Evolutionary conservation across 2,329 filamentous ascomycete species (phyloP).

Genomic region (Neoscytalidium dimidiatum): DNA sequence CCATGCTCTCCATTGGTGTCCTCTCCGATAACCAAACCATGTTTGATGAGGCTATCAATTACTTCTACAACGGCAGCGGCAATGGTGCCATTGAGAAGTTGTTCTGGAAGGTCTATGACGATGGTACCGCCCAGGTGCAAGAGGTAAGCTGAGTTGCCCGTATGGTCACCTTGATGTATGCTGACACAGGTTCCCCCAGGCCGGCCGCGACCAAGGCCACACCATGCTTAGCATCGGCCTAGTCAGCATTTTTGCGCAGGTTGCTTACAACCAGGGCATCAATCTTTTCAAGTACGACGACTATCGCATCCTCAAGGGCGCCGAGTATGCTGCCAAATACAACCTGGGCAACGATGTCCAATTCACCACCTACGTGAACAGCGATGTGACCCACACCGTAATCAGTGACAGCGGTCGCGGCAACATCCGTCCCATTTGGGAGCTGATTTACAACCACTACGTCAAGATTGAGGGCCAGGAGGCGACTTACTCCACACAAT

Average conservation of each 20-base stretch:
- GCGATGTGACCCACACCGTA: slow-evolving; percentile 38
- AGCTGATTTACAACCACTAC: slow-evolving; percentile 44
- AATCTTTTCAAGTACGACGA: slow-evolving; percentile 41
- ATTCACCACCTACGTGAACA: slow-evolving; percentile 43
- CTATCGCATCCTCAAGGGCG: slow-evolving; percentile 40
- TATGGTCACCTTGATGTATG: slow-evolving; percentile 22
- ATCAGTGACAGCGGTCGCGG: slow-evolving; percentile 37
- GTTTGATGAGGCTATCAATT: slow-evolving; percentile 41
- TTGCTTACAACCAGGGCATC: slow-evolving; percentile 46
- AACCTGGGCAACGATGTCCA: slow-evolving; percentile 47
- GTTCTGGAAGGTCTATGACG: slow-evolving; percentile 26
- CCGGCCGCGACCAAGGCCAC: slow-evolving; percentile 51
- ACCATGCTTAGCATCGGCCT: slow-evolving; percentile 43
- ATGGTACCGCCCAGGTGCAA: slow-evolving; percentile 8
- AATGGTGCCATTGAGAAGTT: slow-evolving; percentile 41
- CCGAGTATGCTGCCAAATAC: slow-evolving; percentile 45
- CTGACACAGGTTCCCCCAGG: slow-evolving; percentile 40
- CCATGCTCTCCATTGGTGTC: slow-evolving; percentile 45
- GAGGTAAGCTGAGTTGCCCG: neutral
- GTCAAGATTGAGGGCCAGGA: slow-evolving; percentile 39
- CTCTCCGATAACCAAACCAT: slow-evolving; percentile 46
- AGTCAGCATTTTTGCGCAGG: slow-evolving; percentile 44
- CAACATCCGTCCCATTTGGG: slow-evolving; percentile 40
- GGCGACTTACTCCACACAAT: slow-evolving; percentile 36
- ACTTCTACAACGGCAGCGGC: slow-evolving; percentile 43